Evolutionary conservation across 805 yeast genomes (phyloP).

Genomic region (Candida alai): DNA sequence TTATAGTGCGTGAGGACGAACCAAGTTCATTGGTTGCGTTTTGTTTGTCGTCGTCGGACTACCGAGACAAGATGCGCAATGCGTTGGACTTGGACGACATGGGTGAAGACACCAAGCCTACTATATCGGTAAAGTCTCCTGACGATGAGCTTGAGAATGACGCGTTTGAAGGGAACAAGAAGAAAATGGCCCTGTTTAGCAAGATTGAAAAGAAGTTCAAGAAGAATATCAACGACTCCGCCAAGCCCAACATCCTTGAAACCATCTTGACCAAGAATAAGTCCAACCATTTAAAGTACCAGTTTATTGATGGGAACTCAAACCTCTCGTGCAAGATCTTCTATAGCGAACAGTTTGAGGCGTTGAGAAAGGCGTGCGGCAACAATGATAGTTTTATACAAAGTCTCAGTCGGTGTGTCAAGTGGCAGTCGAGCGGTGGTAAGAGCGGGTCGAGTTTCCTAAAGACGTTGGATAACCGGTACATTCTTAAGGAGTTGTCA

Average conservation of each 20-base stretch:
- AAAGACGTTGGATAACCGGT: slow-evolving; percentile 86
- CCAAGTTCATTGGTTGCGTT: slow-evolving; percentile 94
- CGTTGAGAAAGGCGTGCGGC: slow-evolving; percentile 81
- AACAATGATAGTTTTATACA: slow-evolving; percentile 73
- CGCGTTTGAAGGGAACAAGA: slow-evolving; percentile 18
- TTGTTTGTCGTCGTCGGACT: slow-evolving; percentile 83
- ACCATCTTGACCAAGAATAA: slow-evolving; percentile 71
- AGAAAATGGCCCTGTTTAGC: slow-evolving; percentile 33
- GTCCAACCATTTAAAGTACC: slow-evolving; percentile 88
- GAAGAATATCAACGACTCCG: slow-evolving; percentile 20
- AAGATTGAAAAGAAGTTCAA: slow-evolving; percentile 42
- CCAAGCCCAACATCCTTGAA: slow-evolving; percentile 47
- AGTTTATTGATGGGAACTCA: slow-evolving; percentile 81
- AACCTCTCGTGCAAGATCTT: slow-evolving; percentile 88
- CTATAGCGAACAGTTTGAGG: slow-evolving; percentile 95
- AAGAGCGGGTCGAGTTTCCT: slow-evolving; percentile 93
- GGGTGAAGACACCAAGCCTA: not conserved
- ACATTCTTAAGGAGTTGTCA: slow-evolving; percentile 84
- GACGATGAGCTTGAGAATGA: slow-evolving; percentile 6
- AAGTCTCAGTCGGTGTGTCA: slow-evolving; percentile 86
- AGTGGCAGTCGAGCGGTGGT: slow-evolving; percentile 96
- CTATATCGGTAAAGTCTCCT: slow-evolving; percentile 1
- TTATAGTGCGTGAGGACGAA: slow-evolving; percentile 92
- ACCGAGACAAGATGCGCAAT: slow-evolving; percentile 56
- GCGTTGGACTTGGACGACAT: slow-evolving; percentile 10